Conservation (phyloP, 371 early-diverging fungal genomes). For the Mucor piriformis region DNA sequence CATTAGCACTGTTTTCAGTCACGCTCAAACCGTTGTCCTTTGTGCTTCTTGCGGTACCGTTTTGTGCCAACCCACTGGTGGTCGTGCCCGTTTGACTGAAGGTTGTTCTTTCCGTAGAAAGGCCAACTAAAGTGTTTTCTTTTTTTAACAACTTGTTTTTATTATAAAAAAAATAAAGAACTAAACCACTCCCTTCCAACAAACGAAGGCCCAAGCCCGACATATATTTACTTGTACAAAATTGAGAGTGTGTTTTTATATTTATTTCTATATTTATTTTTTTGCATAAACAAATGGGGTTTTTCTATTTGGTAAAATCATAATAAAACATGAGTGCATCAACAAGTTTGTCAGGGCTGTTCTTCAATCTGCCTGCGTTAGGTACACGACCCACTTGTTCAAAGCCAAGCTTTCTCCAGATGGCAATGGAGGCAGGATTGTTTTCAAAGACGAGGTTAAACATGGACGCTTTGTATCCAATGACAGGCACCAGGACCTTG, state of each 20-base stretch:
- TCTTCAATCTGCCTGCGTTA: slow-evolving; percentile 59
- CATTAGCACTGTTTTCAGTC: slow-evolving; percentile 98
- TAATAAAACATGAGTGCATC: slow-evolving; percentile 78
- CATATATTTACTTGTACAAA: not conserved
- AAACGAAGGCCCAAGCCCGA: slow-evolving; percentile 10
- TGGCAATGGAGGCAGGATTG: slow-evolving; percentile 65
- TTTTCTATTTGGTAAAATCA: slow-evolving; percentile 54
- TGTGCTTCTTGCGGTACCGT: slow-evolving; percentile 96
- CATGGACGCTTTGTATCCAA: slow-evolving; percentile 77
- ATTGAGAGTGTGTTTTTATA: too few relatives aligned
- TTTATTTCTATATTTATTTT: not conserved
- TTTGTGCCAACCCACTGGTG: slow-evolving; percentile 99
- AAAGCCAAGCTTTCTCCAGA: slow-evolving; percentile 75
- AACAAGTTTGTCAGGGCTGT: slow-evolving; percentile 57
- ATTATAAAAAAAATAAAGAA: slow-evolving; percentile 4
- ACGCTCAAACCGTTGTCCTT: slow-evolving; percentile 97
- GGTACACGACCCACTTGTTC: slow-evolving; percentile 70
- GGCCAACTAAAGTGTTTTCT: slow-evolving; percentile 43
- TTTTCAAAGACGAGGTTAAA: slow-evolving; percentile 82
- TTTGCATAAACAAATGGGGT: not conserved
- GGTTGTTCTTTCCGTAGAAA: slow-evolving; percentile 66
- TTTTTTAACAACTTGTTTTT: not conserved
- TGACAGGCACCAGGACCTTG: slow-evolving; percentile 59
- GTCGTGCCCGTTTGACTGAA: slow-evolving; percentile 96
- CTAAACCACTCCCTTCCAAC: slow-evolving; percentile 3